Evolutionary conservation across 164 flowering plant species (phyloP), one percentile per base, ranked within the genome.

Genomic region (Liriodendron chinense): DNA sequence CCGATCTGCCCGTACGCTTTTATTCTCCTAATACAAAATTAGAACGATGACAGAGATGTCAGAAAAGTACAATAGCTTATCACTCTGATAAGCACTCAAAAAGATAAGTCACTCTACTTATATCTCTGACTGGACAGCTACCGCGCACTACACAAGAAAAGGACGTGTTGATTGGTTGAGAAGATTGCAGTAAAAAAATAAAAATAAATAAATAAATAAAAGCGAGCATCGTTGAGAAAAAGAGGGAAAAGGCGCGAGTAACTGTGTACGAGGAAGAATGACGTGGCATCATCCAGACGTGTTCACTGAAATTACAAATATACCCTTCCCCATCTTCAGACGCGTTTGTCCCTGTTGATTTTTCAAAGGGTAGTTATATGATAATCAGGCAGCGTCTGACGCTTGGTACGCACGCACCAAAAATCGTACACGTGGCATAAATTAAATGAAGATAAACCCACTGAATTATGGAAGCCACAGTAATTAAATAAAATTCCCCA

Each of bases 101-200:
- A n/a, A n/a, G n/a, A n/a, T n/a, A n/a, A n/a, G n/a, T n/a, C n/a
- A n/a, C n/a, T n/a, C n/a, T 18, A 48, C 76, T 22, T 74, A 74
- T 65, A 76, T 70, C 69, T 43, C 72, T 74, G 76, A 74, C 71
- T 74, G 73, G 78, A 76, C 69, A 76, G 74, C 74, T 76, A 70
- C 69, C 28, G 59, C 70, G 69, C 73, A 76, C 62, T 70, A 64
- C 48, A 21, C 75, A 34, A 47, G 78, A 76, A 76, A 76, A 64
- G 47, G 78, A 76, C 74, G 24, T 68, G 12, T 69, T 76, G 68
- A 75, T 69, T 69, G 72, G 72, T 69, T 57, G 64, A 74, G 20
- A 23, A 66, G 77, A 74, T 68, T 49, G 71, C 50, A 26, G 72
- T 69, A 69, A 57, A 57, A 75, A 67, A 28, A 47, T 28, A 59